Base-by-base conservation (phyloP, 371 early-diverging fungal genomes). In the Rhizopus microsporus region DNA sequence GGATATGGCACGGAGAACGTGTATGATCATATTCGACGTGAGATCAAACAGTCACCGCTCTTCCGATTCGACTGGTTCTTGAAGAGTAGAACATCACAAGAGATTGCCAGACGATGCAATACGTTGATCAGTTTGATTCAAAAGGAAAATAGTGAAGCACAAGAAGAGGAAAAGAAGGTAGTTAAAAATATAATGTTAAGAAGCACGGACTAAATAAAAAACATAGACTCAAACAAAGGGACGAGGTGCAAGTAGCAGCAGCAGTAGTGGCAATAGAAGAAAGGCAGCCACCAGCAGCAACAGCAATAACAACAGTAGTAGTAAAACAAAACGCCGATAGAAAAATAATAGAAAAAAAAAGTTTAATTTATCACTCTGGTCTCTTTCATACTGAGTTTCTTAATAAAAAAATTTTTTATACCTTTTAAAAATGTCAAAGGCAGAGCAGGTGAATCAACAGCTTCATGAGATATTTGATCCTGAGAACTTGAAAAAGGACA, bases 21-120 rank as follows among this genome's bases (percentile, higher is more conserved):
- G 0, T 94, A 95, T 69, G 96, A 97, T 47, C 76, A 84, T 60
- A 93, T 98, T 63, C 82, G 93, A 45, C 86, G 85, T 47, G 95
- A 95, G 57, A 84, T 98, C 56, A 90, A 90, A 42, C 78, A 81
- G 58, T 85, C 87, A 13, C 88, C 93, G 8, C 65, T 93, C 45
- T 97, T 98, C 83, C 80, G 95, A 40, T 98, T 98, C 61, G 93
- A 97, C 70, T 98, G 97, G 97, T 98, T 95, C 77, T 80, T 97
- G 58, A 96, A 95, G 71, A 93, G 95, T 33, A 82, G 98, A 58
- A 95, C 95, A 16, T 77, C 94, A 1, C 77, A 81, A 54, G 93
- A 93, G 60, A 77, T 93, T 34, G 83, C 83, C 42, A 71, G 93
- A 47, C 86, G 93, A n/a, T 92, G 93, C 60, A 84, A 88, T 51